These are phyloP conservation scores for Auricularia auricula-judae DNA, from an alignment of 768 basidiomycete genomes.

Conservation along the genomic window DNA sequence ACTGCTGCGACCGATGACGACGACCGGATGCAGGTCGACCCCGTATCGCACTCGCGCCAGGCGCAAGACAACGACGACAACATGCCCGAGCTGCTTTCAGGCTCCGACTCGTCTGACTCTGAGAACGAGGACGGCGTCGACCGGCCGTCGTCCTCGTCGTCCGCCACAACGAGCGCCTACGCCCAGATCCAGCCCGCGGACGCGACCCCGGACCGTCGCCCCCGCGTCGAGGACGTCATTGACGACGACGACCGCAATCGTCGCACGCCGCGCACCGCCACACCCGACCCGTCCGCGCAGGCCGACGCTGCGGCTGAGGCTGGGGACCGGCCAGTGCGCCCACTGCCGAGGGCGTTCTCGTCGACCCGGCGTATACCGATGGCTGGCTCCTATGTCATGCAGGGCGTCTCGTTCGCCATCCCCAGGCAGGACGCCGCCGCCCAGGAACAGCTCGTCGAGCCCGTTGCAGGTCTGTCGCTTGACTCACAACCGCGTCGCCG, in stretches of 20 bases:
- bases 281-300: not conserved
- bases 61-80: not conserved
- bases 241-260: not conserved
- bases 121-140: not conserved
- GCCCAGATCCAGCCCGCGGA: not conserved
- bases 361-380: not conserved
- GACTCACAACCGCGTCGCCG: not conserved
- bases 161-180: not conserved
- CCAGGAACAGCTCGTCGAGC: not conserved
- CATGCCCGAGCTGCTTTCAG: not conserved
- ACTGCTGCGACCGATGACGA: not conserved
- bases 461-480: not conserved
- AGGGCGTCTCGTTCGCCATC: not conserved
- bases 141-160: not conserved
- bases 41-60: not conserved
- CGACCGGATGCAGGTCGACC: not conserved
- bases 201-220: not conserved
- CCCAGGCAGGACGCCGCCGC: not conserved
- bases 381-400: not conserved
- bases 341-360: not conserved
- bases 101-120: not conserved
- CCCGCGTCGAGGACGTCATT: not conserved
- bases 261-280: not conserved
- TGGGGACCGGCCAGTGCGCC: not conserved
- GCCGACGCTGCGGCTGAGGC: not conserved